These are phyloP conservation scores for Sarocladium oryzae DNA, from an alignment of 2,329 filamentous ascomycete genomes.

Conservation along the genomic window DNA sequence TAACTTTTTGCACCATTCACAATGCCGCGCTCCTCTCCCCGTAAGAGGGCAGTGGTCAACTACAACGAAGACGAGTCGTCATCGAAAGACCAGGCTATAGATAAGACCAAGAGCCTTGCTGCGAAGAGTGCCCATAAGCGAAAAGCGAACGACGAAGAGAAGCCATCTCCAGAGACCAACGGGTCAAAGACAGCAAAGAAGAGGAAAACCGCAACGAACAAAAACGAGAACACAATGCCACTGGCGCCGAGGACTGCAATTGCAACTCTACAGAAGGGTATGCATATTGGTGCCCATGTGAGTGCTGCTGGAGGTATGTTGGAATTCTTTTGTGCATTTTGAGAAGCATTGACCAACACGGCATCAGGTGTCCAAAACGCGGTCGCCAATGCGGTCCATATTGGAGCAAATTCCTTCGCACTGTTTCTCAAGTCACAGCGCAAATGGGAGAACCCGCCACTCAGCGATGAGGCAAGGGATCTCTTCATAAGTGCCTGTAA, in stretches of 20 bases:
- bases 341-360: neutral
- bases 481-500: conserved; percentile 65
- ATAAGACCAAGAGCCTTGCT: conserved; percentile 17
- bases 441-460: conserved; percentile 82
- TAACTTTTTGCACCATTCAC: neutral
- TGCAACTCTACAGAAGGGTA: conserved; percentile 55
- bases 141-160: conserved; percentile 21
- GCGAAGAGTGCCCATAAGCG: conserved; percentile 15
- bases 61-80: conserved; percentile 23
- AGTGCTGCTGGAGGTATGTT: conserved; percentile 75
- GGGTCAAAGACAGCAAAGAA: conserved; percentile 33
- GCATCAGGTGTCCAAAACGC: conserved; percentile 77
- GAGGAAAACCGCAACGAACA: conserved; percentile 33
- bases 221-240: conserved; percentile 44
- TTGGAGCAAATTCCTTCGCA: conserved; percentile 89
- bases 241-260: conserved; percentile 62
- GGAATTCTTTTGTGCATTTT: neutral
- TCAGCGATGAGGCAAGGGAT: conserved; percentile 60
- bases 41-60: conserved; percentile 25
- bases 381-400: conserved; percentile 67
- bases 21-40: conserved; percentile 29
- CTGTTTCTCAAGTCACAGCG: conserved; percentile 94
- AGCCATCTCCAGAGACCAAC: conserved; percentile 11
- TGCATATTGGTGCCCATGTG: conserved; percentile 90
- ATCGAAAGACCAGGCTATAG: conserved; percentile 10